Base-by-base conservation (phyloP, 2,329 filamentous ascomycete species). In the Magnaporthiopsis incrustans region DNA sequence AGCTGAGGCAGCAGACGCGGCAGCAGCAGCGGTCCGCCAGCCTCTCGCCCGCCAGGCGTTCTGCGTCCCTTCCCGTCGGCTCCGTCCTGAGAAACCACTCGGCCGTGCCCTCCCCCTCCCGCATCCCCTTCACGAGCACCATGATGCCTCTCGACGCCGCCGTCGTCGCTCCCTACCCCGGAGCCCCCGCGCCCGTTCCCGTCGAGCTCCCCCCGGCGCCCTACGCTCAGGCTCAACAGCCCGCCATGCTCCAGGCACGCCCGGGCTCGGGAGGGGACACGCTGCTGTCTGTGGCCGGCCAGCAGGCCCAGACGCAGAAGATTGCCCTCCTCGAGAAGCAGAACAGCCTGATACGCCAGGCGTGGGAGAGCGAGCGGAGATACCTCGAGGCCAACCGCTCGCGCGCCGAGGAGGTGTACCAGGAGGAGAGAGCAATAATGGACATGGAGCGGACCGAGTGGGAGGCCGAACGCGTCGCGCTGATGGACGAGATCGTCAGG, bases 351-450 rank as follows among this genome's bases (percentile, higher is more conserved):
- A 79, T 79, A 57, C 74, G 78, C 30, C 80, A 82, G 65, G 80
- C 78, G 26, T 83, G 81, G 81, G 80, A 82, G 68, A 79, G 79
- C 12, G 82, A 85, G 70, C 78, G 82, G 44, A 79, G 78, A 61
- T 78, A 83, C 64, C 74, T 85, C 64, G 82, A 85, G 69, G 81
- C 81, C 8, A 83, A 81, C 66, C 79, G 82, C 14, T 77, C 78
- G 59, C 78, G 81, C 18, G 82, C 79, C 4, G 82, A 84, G 67
- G 79, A 82, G 69, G 78, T 84, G n/a, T 84, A 84, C 68, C 78
- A 78, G 66, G 81, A 83, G 67, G 82, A 85, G 69, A 79, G 81
- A 10, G 74, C 74, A 61, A 76, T 84, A 64, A 83, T 84, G 78
- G 80, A 83, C 62, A 79, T 81, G 56, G 79, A 83, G 66, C 76